Conservation (phyloP, 2,329 filamentous ascomycete genomes). For the Talaromyces sp. region DNA sequence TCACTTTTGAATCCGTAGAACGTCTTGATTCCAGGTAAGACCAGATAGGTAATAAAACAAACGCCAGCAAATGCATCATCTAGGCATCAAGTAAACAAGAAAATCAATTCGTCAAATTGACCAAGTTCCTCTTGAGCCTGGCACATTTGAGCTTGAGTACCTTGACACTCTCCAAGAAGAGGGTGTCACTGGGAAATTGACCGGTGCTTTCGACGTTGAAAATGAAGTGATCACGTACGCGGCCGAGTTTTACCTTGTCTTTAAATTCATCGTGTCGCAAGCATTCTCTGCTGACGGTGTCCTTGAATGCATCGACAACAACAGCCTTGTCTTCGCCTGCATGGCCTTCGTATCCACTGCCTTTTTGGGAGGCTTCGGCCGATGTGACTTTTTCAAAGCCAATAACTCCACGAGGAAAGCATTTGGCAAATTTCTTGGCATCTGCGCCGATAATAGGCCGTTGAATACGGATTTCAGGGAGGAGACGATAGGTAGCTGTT, state of each 20-base stretch:
- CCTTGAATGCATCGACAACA: slow-evolving; percentile 81
- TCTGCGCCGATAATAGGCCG: slow-evolving; percentile 80
- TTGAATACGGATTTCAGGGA: slow-evolving; percentile 81
- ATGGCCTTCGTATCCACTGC: slow-evolving; percentile 65
- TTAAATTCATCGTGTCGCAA: slow-evolving; percentile 89
- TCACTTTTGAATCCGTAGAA: slow-evolving; percentile 9
- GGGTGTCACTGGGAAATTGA: slow-evolving; percentile 87
- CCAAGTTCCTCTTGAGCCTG: slow-evolving; percentile 41
- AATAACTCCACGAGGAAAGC: slow-evolving; percentile 88
- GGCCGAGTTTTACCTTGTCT: slow-evolving; percentile 88
- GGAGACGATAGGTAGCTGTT: slow-evolving; percentile 84
- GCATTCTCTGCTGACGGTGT: slow-evolving; percentile 91
- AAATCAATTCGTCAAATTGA: slow-evolving; percentile 36
- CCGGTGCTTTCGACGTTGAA: slow-evolving; percentile 93
- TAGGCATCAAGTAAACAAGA: slow-evolving; percentile 10
- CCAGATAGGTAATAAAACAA: slow-evolving; percentile 12
- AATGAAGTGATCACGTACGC: slow-evolving; percentile 93
- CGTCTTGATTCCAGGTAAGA: slow-evolving; percentile 5
- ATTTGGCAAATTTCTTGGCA: slow-evolving; percentile 81
- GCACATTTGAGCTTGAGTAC: slow-evolving; percentile 77
- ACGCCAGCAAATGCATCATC: slow-evolving; percentile 35
- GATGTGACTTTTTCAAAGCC: slow-evolving; percentile 66
- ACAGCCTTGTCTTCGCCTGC: slow-evolving; percentile 82
- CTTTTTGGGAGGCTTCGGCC: slow-evolving; percentile 56
- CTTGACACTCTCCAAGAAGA: slow-evolving; percentile 86